Conservation (phyloP, 1,139 yeast genomes). For the Saccharomyces pastorianus region DNA sequence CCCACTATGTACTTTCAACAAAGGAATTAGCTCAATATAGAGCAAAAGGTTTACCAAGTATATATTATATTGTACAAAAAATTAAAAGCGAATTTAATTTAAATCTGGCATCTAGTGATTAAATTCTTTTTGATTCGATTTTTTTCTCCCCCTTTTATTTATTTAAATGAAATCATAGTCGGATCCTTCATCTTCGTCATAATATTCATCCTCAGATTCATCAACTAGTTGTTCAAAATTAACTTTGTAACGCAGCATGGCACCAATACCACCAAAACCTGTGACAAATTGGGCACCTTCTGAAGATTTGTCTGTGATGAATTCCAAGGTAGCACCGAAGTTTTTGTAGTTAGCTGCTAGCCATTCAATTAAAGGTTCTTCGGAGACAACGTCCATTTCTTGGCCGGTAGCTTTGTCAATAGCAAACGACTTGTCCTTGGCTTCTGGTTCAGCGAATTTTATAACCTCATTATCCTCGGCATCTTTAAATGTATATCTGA, state of each 20-base stretch:
- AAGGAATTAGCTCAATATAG: background rate
- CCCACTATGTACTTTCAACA: background rate
- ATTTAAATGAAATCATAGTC: slow-evolving; percentile 34
- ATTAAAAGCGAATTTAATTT: slow-evolving; percentile 1
- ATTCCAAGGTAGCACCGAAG: slow-evolving; percentile 91
- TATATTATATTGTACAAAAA: slow-evolving; percentile 5
- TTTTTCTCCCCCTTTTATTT: background rate
- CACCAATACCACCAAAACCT: slow-evolving; percentile 99
- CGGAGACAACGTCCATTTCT: slow-evolving; percentile 80
- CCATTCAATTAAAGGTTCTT: slow-evolving; percentile 88
- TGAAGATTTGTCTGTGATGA: slow-evolving; percentile 90
- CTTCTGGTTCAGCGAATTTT: slow-evolving; percentile 63
- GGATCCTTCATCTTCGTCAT: slow-evolving; percentile 62
- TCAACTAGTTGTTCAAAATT: slow-evolving; percentile 91
- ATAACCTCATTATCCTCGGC: slow-evolving; percentile 71
- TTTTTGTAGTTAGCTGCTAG: slow-evolving; percentile 90
- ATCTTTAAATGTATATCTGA: slow-evolving; percentile 80
- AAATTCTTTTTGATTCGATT: background rate
- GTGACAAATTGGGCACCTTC: slow-evolving; percentile 98
- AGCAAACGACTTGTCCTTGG: slow-evolving; percentile 65
- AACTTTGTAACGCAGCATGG: slow-evolving; percentile 88
- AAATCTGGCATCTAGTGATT: background rate
- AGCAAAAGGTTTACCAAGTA: slow-evolving; percentile 4
- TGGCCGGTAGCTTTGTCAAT: slow-evolving; percentile 78
- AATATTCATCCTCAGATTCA: slow-evolving; percentile 85